Base-by-base conservation (phyloP, 768 basidiomycete species). In the Pleurotus sapidus region DNA sequence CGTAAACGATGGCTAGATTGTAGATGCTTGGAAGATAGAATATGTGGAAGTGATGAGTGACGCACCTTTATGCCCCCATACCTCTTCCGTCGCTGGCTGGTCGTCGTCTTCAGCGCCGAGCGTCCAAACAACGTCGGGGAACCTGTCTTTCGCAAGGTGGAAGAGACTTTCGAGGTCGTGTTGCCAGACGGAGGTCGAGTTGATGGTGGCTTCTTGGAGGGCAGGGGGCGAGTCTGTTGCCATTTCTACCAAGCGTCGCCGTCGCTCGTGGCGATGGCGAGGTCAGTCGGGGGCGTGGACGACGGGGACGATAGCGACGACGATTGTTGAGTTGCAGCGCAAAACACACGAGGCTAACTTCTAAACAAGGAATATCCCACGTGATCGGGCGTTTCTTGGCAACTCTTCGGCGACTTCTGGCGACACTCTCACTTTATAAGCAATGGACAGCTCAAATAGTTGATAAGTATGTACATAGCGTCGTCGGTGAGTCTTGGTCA, bases 51-150 rank as follows among this genome's bases (percentile, higher is more conserved):
- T 17, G 27, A 43, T 9, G 38, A 43, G 46, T 24, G 2, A 69
- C 83, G 14, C 34, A 96, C 95, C 95, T 84, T 98, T 96, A 71
- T 98, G 96, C 3, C 92, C 95, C 88, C 91, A 97, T 24, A 97
- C 86, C 62, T 89, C 84, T 57, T 80, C 80, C 49, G 72, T 65
- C 55, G 71, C 69, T 49, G 72, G 70, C 46, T 76, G 74, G 39
- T 78, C 83, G 9, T 73, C 75, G 59, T 79, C 78, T 30, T 83
- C 84, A 39, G 65, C 74, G 0, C 67, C 68, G 17, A 88, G 77
- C 68, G 87, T 85, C 95, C 96, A 98, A n/a, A 93, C 86, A 50
- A 98, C 94, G 74, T 98, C 96, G n/a, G 91, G 89, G 66, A 95
- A 98, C 57, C 93, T 81, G 60, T 95, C 91, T 71, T 90, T 90